A percentile compares a stretch with the other conserved stretches of the same genome.
These are phyloP conservation scores for Iberis pinnata DNA, from an alignment of 345 rosid species.

Conservation along the genomic window DNA sequence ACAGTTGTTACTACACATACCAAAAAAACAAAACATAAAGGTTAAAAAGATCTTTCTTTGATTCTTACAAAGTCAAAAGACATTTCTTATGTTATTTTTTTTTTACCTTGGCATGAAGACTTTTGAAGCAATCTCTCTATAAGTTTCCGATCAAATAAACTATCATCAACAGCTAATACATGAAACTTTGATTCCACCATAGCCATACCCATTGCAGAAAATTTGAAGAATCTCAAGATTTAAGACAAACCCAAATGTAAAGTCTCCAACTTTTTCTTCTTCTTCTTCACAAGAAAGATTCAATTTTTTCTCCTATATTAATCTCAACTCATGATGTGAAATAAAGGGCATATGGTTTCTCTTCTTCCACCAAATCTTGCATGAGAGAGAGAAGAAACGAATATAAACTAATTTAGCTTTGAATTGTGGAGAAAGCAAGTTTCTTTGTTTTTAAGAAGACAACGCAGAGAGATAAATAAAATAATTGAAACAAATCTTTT, in stretches of 20 bases:
- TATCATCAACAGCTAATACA: conserved; percentile 94
- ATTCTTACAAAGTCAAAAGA: background rate
- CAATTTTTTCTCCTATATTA: background rate
- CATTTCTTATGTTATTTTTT: background rate
- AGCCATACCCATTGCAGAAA: conserved; percentile 48
- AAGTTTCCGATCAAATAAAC: conserved; percentile 67
- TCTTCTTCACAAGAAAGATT: conserved; percentile 3
- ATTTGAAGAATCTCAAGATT: conserved; percentile 4
- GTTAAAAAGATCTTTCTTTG: conserved; percentile 16
- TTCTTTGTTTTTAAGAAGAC: conserved; percentile 6
- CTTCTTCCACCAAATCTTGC: conserved; percentile 43
- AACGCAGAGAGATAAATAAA: conserved; percentile 21
- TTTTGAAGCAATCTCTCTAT: conserved; percentile 84
- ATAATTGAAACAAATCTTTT: conserved; percentile 30
- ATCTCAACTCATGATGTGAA: background rate
- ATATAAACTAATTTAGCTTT: conserved; percentile 29
- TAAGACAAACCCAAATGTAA: conserved; percentile 18
- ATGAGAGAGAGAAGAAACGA: conserved; percentile 25
- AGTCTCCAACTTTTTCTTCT: conserved; percentile 21
- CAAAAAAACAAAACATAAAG: conserved; percentile 10
- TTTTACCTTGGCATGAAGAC: conserved; percentile 78
- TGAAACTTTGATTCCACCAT: conserved; percentile 62
- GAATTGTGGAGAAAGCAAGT: conserved; percentile 51
- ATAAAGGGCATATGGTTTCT: conserved; percentile 1
- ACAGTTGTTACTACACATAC: conserved; percentile 85